phyloP scores from a whole-genome alignment of 306 rosid species.

The Dalbergia oliveri region DNA sequence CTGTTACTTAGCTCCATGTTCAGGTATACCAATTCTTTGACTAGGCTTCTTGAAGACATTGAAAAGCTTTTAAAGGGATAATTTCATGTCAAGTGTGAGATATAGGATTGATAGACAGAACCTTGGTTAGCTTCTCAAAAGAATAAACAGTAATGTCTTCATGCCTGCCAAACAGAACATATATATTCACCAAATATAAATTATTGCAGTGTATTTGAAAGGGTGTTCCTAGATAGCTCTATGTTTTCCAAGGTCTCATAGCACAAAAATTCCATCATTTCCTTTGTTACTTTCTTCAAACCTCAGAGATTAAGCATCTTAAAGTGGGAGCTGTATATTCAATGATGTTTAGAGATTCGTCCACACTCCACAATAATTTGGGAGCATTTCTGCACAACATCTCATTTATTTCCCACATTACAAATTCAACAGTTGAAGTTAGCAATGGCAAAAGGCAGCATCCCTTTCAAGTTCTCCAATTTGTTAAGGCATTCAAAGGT shows the following conservation, averaged over 20 bases:
- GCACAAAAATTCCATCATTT: no score
- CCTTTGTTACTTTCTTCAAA: no score
- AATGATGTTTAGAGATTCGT: background rate
- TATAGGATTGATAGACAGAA: background rate
- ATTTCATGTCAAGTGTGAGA: background rate
- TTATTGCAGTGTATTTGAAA: no score
- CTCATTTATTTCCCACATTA: background rate
- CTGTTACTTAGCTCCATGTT: no score
- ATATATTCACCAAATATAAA: no score
- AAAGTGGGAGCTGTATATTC: background rate
- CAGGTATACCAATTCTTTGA: background rate
- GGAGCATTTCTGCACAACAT: background rate
- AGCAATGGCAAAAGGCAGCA: constrained; percentile 3
- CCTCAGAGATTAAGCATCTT: background rate
- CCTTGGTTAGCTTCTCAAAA: background rate
- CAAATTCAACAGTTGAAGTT: background rate
- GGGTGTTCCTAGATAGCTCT: no score
- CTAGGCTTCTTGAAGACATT: background rate
- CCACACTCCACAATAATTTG: background rate
- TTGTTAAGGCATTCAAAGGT: background rate
- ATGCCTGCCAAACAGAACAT: background rate
- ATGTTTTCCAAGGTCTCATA: no score
- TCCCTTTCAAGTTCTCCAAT: background rate
- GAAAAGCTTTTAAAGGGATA: background rate
- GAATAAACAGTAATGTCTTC: constrained; percentile 1